phyloP scores from a whole-genome alignment of 805 yeast genomes.

The Tanozyma kutaoensis region DNA sequence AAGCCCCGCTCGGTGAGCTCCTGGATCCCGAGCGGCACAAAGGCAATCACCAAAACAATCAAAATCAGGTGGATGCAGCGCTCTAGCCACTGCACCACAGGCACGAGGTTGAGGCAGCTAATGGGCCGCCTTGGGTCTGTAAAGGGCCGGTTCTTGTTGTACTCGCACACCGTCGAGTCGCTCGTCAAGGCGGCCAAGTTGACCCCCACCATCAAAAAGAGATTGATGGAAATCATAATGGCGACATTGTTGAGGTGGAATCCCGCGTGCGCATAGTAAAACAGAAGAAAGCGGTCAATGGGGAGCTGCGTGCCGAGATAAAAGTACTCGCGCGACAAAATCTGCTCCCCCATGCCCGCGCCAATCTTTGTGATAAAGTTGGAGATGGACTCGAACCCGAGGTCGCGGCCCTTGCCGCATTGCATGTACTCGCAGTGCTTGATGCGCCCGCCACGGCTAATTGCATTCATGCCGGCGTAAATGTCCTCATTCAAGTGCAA shows the following conservation, averaged over 20 bases:
- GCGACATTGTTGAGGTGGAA: slow-evolving; percentile 72
- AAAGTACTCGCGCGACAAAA: slow-evolving; percentile 71
- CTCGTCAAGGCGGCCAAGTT: slow-evolving; percentile 54
- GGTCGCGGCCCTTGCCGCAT: slow-evolving; percentile 80
- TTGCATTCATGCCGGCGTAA: slow-evolving; percentile 75
- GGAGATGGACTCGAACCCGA: slow-evolving; percentile 73
- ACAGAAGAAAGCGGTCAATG: slow-evolving; percentile 63
- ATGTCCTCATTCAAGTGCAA: slow-evolving; percentile 77
- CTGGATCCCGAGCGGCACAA: slow-evolving; percentile 64
- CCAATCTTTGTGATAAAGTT: slow-evolving; percentile 79
- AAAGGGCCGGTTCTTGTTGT: slow-evolving; percentile 42
- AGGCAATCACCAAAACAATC: slow-evolving; percentile 61
- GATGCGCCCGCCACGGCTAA: slow-evolving; percentile 70
- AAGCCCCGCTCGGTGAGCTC: slow-evolving; percentile 67
- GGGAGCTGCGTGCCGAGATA: slow-evolving; percentile 69
- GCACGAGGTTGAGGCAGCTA: slow-evolving; percentile 62
- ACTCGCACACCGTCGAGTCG: slow-evolving; percentile 49
- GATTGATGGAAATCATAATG: slow-evolving; percentile 47
- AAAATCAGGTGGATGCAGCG: slow-evolving; percentile 63
- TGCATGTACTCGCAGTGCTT: slow-evolving; percentile 76
- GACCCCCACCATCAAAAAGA: slow-evolving; percentile 42
- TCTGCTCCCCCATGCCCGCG: slow-evolving; percentile 86
- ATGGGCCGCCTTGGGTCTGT: slow-evolving; percentile 49
- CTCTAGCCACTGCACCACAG: slow-evolving; percentile 63
- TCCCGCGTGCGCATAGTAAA: slow-evolving; percentile 80